phyloP scores from a whole-genome alignment of 1,284 basidiomycete genomes.

The Heliocybe sulcata region DNA sequence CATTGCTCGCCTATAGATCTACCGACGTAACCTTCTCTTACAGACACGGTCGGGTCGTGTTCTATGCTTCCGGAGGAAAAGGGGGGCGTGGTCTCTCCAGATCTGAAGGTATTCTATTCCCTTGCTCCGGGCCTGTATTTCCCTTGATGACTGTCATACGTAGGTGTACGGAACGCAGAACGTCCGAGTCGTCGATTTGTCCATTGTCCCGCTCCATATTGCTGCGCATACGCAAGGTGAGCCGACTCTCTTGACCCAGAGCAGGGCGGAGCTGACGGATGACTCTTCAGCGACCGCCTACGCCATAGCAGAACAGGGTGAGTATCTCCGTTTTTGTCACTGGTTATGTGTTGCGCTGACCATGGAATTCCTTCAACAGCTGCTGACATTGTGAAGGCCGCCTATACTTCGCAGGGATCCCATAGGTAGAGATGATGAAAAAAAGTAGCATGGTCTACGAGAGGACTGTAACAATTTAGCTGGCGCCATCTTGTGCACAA shows the following conservation, averaged over 20 bases:
- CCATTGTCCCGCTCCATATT: slow-evolving; percentile 35
- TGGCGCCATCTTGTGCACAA: too few species aligned
- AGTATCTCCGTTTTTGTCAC: neutral
- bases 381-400: slow-evolving; percentile 6
- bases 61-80: slow-evolving; percentile 55
- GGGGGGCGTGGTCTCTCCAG: slow-evolving; percentile 52
- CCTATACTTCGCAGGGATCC: too few species aligned
- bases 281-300: slow-evolving; percentile 11
- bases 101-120: slow-evolving; percentile 27
- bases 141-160: neutral
- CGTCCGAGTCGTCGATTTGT: slow-evolving; percentile 44
- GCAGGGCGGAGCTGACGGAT: neutral
- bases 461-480: too few species aligned
- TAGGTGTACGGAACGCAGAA: slow-evolving; percentile 45
- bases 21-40: too few species aligned
- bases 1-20: too few species aligned
- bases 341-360: neutral
- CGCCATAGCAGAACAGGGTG: slow-evolving; percentile 11
- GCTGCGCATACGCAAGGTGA: slow-evolving; percentile 32
- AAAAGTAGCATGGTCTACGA: too few species aligned
- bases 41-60: slow-evolving; percentile 34
- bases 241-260: neutral
- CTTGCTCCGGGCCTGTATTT: neutral
- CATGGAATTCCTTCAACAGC: slow-evolving; percentile 1
- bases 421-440: too few species aligned